phyloP scores from a whole-genome alignment of 1,139 yeast genomes.

The Taphrina betulina region DNA sequence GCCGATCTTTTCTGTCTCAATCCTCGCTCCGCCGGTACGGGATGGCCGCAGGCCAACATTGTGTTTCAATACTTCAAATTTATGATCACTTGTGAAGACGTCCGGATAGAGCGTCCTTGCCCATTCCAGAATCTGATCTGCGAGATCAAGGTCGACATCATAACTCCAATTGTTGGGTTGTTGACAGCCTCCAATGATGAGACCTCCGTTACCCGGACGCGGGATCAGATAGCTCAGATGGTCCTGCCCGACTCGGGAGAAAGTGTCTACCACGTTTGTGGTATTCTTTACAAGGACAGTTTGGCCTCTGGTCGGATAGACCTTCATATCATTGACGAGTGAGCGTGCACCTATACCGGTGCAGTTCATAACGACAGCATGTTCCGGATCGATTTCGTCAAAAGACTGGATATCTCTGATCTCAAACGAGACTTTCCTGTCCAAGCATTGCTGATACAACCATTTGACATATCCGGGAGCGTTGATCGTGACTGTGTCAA shows the following conservation, averaged over 20 bases:
- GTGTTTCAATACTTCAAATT: slow-evolving; percentile 50
- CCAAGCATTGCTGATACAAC: slow-evolving; percentile 48
- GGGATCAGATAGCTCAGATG: slow-evolving; percentile 54
- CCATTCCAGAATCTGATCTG: slow-evolving; percentile 56
- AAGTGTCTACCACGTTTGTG: slow-evolving; percentile 37
- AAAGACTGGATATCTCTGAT: slow-evolving; percentile 50
- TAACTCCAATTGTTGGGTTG: slow-evolving; percentile 59
- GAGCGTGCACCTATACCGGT: slow-evolving; percentile 62
- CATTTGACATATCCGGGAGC: slow-evolving; percentile 54
- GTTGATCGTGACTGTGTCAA: slow-evolving; percentile 53
- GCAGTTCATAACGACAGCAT: slow-evolving; percentile 59
- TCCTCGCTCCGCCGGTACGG: slow-evolving; percentile 57
- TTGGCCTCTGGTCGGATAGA: slow-evolving; percentile 64
- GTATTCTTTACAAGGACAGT: slow-evolving; percentile 55
- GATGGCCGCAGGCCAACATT: slow-evolving; percentile 75
- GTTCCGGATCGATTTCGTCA: slow-evolving; percentile 45
- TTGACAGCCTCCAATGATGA: slow-evolving; percentile 63
- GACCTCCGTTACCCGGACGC: slow-evolving; percentile 55
- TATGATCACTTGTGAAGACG: slow-evolving; percentile 40
- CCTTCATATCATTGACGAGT: slow-evolving; percentile 56
- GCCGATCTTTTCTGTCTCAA: slow-evolving; percentile 50
- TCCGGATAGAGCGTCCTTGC: slow-evolving; percentile 55
- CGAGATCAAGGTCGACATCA: slow-evolving; percentile 54
- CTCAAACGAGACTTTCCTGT: slow-evolving; percentile 46
- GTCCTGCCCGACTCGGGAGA: slow-evolving; percentile 37